These are phyloP conservation scores for Gonium pectorale DNA, from an alignment of 139 green algal species.

Conservation along the genomic window DNA sequence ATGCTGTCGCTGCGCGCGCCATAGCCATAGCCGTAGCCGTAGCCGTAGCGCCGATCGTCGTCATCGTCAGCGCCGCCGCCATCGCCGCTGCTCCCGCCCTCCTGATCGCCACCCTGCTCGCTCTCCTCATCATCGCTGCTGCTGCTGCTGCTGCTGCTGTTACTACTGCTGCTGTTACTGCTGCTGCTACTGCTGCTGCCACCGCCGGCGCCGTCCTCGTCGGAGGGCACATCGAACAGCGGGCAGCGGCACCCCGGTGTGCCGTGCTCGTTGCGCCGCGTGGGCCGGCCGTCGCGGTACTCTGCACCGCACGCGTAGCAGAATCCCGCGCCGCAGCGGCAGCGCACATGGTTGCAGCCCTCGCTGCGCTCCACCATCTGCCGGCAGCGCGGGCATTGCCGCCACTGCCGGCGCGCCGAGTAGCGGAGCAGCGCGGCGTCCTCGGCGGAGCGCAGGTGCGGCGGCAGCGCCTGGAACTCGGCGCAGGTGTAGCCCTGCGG, in stretches of 20 bases:
- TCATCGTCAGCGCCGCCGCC: too few relatives aligned
- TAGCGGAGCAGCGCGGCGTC: constrained; percentile 61
- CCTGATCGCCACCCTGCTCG: too few relatives aligned
- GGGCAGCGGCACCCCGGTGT: constrained; percentile 45
- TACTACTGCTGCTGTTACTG: too few relatives aligned
- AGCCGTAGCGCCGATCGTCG: too few relatives aligned
- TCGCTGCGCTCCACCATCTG: constrained; percentile 61
- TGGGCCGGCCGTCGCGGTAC: constrained; percentile 37
- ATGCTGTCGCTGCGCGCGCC: too few relatives aligned
- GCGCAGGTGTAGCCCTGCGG: constrained; percentile 58
- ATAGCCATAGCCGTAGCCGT: too few relatives aligned
- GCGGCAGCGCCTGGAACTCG: constrained; percentile 64
- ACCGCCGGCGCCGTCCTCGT: too few relatives aligned
- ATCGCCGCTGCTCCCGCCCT: too few relatives aligned
- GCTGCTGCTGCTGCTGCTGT: too few relatives aligned
- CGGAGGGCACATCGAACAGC: constrained; percentile 51
- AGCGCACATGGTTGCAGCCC: constrained; percentile 69
- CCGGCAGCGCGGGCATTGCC: constrained; percentile 61
- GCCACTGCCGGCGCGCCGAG: constrained; percentile 43
- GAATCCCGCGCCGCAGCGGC: constrained; percentile 60
- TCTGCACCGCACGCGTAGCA: constrained; percentile 63
- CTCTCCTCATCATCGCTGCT: too few relatives aligned
- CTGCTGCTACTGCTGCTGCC: too few relatives aligned
- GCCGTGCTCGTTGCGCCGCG: constrained; percentile 54
- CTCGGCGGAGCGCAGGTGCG: constrained; percentile 54